Conservation (phyloP, 2,329 filamentous ascomycete genomes). For the Cladosporium phlei region DNA sequence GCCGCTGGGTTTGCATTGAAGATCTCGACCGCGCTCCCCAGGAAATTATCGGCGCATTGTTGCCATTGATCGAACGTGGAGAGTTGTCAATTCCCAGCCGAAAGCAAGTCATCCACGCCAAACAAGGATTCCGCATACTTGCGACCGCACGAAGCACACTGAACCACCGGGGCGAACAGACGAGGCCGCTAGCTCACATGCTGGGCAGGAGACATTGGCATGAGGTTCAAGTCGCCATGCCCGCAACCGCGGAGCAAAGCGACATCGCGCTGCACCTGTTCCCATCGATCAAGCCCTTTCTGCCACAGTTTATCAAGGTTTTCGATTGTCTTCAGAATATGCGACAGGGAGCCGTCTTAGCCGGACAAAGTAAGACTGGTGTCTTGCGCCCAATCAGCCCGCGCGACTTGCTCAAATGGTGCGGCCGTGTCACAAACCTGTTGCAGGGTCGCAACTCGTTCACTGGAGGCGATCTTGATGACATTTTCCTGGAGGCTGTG, state of each 20-base stretch:
- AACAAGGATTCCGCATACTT: constrained; percentile 81
- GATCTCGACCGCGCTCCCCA: constrained; percentile 92
- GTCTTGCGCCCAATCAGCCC: constrained; percentile 61
- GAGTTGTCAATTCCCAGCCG: constrained; percentile 85
- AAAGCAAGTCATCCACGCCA: constrained; percentile 77
- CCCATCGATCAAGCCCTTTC: constrained; percentile 59
- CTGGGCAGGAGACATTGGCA: constrained; percentile 86
- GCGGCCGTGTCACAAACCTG: constrained; percentile 65
- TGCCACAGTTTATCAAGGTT: constrained; percentile 53
- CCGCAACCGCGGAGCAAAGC: constrained; percentile 65
- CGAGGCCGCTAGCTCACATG: constrained; percentile 61
- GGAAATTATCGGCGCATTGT: constrained; percentile 86
- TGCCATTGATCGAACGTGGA: constrained; percentile 88
- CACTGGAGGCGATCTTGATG: constrained; percentile 67
- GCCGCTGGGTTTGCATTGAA: constrained; percentile 94
- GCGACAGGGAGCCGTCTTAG: constrained; percentile 41
- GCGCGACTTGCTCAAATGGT: constrained; percentile 88
- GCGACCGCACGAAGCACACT: constrained; percentile 75
- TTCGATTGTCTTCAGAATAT: constrained; percentile 44
- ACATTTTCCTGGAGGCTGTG: constrained; percentile 87
- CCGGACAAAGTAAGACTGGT: constrained; percentile 49
- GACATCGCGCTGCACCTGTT: constrained; percentile 68
- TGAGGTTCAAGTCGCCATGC: constrained; percentile 62
- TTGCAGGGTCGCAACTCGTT: constrained; percentile 58
- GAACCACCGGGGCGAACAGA: constrained; percentile 65